phyloP scores from a whole-genome alignment of 164 flowering plant genomes.

The Echeveria elegans region DNA sequence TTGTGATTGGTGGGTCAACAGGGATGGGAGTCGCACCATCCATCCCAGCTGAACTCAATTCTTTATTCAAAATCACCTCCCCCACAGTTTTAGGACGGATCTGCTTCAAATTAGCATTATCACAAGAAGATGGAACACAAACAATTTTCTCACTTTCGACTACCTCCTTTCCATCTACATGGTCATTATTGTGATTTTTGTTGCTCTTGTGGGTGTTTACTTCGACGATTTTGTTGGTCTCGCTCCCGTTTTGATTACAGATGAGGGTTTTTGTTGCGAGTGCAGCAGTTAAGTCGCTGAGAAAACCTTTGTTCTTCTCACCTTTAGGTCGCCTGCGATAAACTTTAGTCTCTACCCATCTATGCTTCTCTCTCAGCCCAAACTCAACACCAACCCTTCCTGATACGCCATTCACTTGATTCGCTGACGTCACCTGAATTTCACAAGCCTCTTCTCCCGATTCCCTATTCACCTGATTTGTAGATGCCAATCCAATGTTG shows the following conservation, averaged over 20 bases:
- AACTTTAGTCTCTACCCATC: background rate
- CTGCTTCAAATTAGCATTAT: background rate
- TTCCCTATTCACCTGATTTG: background rate
- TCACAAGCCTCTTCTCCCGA: background rate
- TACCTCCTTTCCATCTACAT: background rate
- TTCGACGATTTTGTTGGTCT: background rate
- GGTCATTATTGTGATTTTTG: background rate
- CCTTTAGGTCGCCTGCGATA: constrained; percentile 6
- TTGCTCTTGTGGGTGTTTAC: background rate
- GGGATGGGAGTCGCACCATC: background rate
- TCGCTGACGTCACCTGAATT: background rate
- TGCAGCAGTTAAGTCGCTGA: background rate
- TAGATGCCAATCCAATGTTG: too few relatives aligned
- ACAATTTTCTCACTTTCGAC: background rate
- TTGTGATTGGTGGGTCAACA: background rate
- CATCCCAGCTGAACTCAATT: background rate
- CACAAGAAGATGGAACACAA: background rate
- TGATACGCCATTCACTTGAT: background rate
- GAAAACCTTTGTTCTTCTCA: background rate
- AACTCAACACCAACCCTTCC: background rate
- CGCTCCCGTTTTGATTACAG: background rate
- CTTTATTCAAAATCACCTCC: background rate
- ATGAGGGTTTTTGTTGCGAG: background rate
- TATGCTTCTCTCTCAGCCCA: background rate
- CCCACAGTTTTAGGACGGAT: background rate